Evolutionary conservation across 257 asterid species (phyloP), one percentile per base, ranked within the genome.

Genomic region (Asclepias syriaca): DNA sequence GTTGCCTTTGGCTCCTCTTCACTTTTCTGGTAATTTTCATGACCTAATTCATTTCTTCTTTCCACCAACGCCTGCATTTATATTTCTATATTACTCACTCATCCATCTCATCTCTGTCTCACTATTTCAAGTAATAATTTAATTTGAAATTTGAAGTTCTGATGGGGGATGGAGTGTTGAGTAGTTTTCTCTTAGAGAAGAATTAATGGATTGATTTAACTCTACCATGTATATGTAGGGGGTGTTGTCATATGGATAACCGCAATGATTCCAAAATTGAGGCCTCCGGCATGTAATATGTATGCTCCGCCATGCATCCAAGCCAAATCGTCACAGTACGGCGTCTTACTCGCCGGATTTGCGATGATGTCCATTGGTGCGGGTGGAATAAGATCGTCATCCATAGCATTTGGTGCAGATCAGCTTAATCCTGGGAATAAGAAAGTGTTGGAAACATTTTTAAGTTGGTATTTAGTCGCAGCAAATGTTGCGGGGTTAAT

Each of bases 391-490:
- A 80, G 92, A 69, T 80, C 96, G 2, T 81, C 85, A 66, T 88
- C 95, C 6, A 58, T 86, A n/a, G 95, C 95, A 34, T 90, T 90
- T 72, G 96, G 96, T n/a, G 96, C 89, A 0, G 83, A 90, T 65
- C 95, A 90, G 64, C 70, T 90, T 14, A 84, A 81, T 77, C 71
- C 70, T 7, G 74, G 71, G 22, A 32, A 75, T 37, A 87, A 77
- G 6, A 77, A 74, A 1, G 83, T 84, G 1, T 24, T 83, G 5
- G 92, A 85, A 74, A 86, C 89, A 65, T 88, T 48, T 75, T 88
- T 88, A 16, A 75, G 85, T 7, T 88, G 91, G 95, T 88, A 90
- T 53, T 90, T 86, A 32, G 95, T 89, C 7, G 79, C 89, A 0
- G 77, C 83, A 2, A 45, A 83, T 2, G 59, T 85, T 4, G 80